Evolutionary conservation across 495 filamentous ascomycete genomes (phyloP).

Genomic region (Lasiosphaeria miniovina): DNA sequence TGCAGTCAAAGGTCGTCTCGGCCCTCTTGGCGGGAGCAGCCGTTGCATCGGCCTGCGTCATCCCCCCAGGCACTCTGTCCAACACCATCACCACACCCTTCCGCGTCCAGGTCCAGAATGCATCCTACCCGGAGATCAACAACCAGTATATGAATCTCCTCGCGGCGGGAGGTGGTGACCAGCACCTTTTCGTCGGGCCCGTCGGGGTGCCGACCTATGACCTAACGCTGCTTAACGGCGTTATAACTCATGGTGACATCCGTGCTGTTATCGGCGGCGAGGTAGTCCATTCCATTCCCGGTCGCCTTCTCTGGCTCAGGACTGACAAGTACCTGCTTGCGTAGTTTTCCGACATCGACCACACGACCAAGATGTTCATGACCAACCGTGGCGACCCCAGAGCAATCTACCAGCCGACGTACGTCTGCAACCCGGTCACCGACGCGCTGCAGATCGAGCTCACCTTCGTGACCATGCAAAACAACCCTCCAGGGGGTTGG

Average conservation of each 20-base stretch:
- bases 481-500: slow-evolving; percentile 35
- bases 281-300: slow-evolving; percentile 23
- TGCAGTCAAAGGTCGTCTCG: slow-evolving; percentile 19
- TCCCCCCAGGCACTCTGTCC: slow-evolving; percentile 34
- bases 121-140: slow-evolving; percentile 46
- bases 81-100: slow-evolving; percentile 44
- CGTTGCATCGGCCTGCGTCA: slow-evolving; percentile 36
- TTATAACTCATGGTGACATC: slow-evolving; percentile 35
- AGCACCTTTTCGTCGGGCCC: slow-evolving; percentile 49
- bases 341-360: slow-evolving; percentile 49
- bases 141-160: slow-evolving; percentile 50
- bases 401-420: slow-evolving; percentile 46
- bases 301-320: background rate
- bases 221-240: slow-evolving; percentile 45
- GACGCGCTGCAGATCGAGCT: slow-evolving; percentile 45
- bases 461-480: slow-evolving; percentile 32
- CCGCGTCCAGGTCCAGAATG: slow-evolving; percentile 48
- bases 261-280: slow-evolving; percentile 48
- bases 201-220: slow-evolving; percentile 44
- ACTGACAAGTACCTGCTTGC: background rate
- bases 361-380: slow-evolving; percentile 57
- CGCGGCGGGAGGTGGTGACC: slow-evolving; percentile 47
- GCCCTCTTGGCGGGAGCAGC: slow-evolving; percentile 29
- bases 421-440: slow-evolving; percentile 50
- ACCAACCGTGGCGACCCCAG: slow-evolving; percentile 47